phyloP scores from a whole-genome alignment of 305 asterid genomes.

The Salvia sclarea region DNA sequence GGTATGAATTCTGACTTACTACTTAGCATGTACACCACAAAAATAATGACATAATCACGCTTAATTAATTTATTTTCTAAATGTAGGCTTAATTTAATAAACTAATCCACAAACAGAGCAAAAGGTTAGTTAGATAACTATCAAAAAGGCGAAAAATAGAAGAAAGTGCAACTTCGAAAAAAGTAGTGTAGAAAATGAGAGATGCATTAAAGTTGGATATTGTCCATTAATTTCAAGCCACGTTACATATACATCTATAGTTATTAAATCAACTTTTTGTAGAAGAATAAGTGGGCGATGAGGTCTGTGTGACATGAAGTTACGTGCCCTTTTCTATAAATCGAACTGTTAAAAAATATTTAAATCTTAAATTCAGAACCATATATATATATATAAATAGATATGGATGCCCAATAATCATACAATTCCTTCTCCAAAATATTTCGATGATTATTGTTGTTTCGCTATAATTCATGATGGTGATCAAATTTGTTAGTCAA shows the following conservation, averaged over 20 bases:
- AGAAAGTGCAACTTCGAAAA: constrained; percentile 16
- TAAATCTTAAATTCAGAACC: too few relatives aligned
- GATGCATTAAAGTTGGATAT: constrained; percentile 3
- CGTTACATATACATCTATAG: not conserved
- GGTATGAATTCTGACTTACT: too few relatives aligned
- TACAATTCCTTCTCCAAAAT: too few relatives aligned
- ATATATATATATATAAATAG: too few relatives aligned
- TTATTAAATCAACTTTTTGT: not conserved
- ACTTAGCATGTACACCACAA: not conserved
- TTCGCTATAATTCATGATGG: not conserved
- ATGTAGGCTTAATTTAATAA: not conserved
- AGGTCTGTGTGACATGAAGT: constrained; percentile 8
- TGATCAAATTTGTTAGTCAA: too few relatives aligned
- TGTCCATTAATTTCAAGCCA: not conserved
- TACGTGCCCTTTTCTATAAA: not conserved
- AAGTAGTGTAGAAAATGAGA: constrained; percentile 20
- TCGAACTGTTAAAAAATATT: too few relatives aligned
- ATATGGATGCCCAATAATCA: too few relatives aligned
- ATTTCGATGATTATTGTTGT: too few relatives aligned
- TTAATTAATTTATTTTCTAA: not conserved
- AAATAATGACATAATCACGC: too few relatives aligned
- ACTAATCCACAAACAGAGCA: not conserved
- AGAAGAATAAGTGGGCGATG: not conserved
- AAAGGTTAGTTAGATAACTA: constrained; percentile 3
- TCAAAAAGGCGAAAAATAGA: not conserved